Conservation (phyloP, 2,329 filamentous ascomycete genomes). For the Microdochium trichocladiopsis region DNA sequence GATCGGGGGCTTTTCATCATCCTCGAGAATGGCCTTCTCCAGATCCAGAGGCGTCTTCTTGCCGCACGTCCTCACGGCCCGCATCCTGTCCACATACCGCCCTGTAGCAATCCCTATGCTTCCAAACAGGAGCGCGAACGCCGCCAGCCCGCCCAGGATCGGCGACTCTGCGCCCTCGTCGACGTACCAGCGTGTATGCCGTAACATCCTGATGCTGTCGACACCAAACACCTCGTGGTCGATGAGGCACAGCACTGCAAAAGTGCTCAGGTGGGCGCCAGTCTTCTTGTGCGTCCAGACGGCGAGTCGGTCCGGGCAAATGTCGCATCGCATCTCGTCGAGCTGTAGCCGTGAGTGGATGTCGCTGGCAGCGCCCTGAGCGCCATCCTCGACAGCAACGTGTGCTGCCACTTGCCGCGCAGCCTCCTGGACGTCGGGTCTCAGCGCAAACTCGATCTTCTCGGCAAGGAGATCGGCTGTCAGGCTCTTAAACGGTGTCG, state of each 20-base stretch:
- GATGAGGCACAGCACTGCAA: slow-evolving; percentile 52
- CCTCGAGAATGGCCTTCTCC: neutral
- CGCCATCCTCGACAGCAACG: slow-evolving; percentile 48
- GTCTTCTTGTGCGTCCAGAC: slow-evolving; percentile 56
- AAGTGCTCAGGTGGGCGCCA: slow-evolving; percentile 50
- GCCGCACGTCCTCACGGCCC: neutral
- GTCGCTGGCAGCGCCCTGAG: slow-evolving; percentile 39
- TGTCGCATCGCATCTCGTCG: slow-evolving; percentile 47
- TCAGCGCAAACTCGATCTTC: slow-evolving; percentile 44
- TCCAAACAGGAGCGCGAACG: slow-evolving; percentile 58
- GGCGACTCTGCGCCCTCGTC: slow-evolving; percentile 60
- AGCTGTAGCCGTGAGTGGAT: slow-evolving; percentile 49
- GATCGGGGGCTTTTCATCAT: neutral
- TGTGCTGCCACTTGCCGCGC: slow-evolving; percentile 35
- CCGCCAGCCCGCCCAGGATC: slow-evolving; percentile 56
- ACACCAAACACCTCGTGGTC: slow-evolving; percentile 47
- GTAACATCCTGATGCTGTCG: slow-evolving; percentile 46
- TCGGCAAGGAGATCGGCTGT: slow-evolving; percentile 47
- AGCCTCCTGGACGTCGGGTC: slow-evolving; percentile 32
- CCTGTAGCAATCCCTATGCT: slow-evolving; percentile 50
- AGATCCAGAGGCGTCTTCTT: neutral
- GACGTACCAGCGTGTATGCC: slow-evolving; percentile 49
- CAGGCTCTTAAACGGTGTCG: slow-evolving; percentile 50
- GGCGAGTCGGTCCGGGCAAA: slow-evolving; percentile 50
- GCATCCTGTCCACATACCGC: slow-evolving; percentile 9